phyloP scores from a whole-genome alignment of 192 early-diverging fungal genomes.

The Podila verticillata region DNA sequence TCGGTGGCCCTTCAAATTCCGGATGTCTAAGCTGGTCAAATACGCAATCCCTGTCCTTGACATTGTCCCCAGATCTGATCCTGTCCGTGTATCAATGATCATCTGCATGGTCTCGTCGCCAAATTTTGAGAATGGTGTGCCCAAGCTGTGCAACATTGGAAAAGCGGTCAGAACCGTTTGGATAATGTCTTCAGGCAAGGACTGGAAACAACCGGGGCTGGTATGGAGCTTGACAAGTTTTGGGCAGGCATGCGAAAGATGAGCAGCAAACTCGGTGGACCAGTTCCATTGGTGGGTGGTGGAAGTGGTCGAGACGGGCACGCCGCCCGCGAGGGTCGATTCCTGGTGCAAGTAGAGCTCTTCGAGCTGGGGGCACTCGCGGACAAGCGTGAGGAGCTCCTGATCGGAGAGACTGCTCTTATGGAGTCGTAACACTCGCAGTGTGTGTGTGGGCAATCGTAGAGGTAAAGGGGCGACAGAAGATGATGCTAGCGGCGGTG shows the following conservation, averaged over 20 bases:
- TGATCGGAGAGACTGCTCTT: slow-evolving; percentile 11
- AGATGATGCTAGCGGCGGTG: not conserved
- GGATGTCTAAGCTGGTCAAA: slow-evolving; percentile 9
- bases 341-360: slow-evolving; percentile 18
- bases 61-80: not conserved
- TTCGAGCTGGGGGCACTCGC: slow-evolving; percentile 8
- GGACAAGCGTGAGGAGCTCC: slow-evolving; percentile 1
- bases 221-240: slow-evolving; percentile 10
- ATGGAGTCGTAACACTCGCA: slow-evolving; percentile 4
- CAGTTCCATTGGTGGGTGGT: slow-evolving; percentile 17
- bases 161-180: slow-evolving; percentile 2
- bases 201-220: slow-evolving; percentile 9
- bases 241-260: slow-evolving; percentile 3
- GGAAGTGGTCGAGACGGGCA: not conserved
- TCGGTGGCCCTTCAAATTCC: not conserved
- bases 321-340: not conserved
- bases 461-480: not conserved
- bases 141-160: not conserved
- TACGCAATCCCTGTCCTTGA: not conserved
- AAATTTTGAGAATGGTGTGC: slow-evolving; percentile 10
- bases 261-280: not conserved
- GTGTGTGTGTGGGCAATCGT: not conserved
- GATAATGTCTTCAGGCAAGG: slow-evolving; percentile 5
- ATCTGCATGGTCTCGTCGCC: slow-evolving; percentile 8
- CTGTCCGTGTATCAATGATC: not conserved